Percentiles rank a stretch among this genome's conserved stretches.
Conservation (phyloP, 345 rosid species). For the Theobroma cacao region DNA sequence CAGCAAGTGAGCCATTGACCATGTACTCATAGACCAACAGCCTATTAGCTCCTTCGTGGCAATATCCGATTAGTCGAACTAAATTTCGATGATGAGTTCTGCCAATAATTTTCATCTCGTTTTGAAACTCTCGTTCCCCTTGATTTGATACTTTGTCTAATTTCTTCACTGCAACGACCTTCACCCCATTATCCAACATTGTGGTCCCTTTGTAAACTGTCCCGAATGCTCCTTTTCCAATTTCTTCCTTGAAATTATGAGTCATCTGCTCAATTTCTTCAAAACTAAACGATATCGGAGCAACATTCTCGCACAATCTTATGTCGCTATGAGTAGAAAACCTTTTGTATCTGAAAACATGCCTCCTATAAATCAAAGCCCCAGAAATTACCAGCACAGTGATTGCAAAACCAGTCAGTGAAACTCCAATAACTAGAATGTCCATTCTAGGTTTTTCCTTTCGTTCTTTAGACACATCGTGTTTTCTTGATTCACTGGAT, state of each 20-base stretch:
- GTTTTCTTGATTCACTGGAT: neutral
- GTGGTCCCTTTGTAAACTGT: conserved; percentile 22
- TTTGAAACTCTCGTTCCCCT: conserved; percentile 41
- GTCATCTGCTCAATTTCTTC: conserved; percentile 22
- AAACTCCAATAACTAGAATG: neutral
- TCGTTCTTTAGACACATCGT: neutral
- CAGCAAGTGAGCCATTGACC: conserved; percentile 39
- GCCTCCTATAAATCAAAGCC: conserved; percentile 1
- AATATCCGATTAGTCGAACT: conserved; percentile 37
- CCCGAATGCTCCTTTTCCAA: conserved; percentile 31
- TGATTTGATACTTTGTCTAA: conserved; percentile 32
- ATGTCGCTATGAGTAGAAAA: conserved; percentile 1
- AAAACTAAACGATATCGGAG: neutral
- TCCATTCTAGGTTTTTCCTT: neutral
- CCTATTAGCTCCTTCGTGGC: conserved; percentile 37
- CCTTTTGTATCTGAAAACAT: neutral
- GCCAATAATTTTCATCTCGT: conserved; percentile 38
- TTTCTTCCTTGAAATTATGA: conserved; percentile 16
- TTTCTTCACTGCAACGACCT: conserved; percentile 37
- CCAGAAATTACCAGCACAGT: neutral
- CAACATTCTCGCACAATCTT: conserved; percentile 11
- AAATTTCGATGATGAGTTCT: conserved; percentile 40
- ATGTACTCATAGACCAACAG: conserved; percentile 42
- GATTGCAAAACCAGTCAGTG: conserved; percentile 13
- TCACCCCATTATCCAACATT: neutral